Evolutionary conservation across 2,329 filamentous ascomycete genomes (phyloP).

Genomic region (Cercospora janseana): DNA sequence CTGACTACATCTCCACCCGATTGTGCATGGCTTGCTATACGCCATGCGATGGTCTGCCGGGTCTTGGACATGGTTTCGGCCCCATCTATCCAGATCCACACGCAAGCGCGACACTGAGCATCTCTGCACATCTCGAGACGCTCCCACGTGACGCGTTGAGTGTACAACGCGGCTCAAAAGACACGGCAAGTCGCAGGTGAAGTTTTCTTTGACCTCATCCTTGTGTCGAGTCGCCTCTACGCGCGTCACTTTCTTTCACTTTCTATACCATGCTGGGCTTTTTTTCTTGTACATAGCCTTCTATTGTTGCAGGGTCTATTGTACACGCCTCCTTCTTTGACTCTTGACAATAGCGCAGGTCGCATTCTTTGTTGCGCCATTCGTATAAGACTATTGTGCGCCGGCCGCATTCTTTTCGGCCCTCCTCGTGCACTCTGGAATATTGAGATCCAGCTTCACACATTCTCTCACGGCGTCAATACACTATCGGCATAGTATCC

Average conservation of each 20-base stretch:
- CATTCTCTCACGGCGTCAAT: conserved; percentile 12
- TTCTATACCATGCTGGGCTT: conserved; percentile 18
- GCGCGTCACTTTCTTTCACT: conserved; percentile 12
- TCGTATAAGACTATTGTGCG: conserved; percentile 15
- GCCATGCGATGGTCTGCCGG: conserved; percentile 11
- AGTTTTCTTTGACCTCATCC: conserved; percentile 13
- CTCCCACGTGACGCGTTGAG: conserved; percentile 7
- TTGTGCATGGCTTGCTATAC: conserved; percentile 20
- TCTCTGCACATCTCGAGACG: conserved; percentile 13
- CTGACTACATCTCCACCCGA: conserved; percentile 1
- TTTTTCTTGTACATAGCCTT: conserved; percentile 18
- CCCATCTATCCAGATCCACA: conserved; percentile 17
- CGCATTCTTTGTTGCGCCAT: conserved; percentile 21
- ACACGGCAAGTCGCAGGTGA: conserved; percentile 3
- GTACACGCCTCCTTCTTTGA: conserved; percentile 13
- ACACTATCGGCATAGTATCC: conserved; percentile 12
- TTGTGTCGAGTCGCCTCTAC: conserved; percentile 19
- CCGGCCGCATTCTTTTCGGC: conserved; percentile 2
- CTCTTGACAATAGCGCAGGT: conserved; percentile 22
- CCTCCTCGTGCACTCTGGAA: conserved; percentile 17
- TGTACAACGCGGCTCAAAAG: conserved; percentile 5
- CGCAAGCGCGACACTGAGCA: conserved; percentile 15
- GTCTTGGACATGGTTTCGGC: conserved; percentile 18
- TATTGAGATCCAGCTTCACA: conserved; percentile 2
- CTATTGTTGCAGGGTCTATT: conserved; percentile 24